Conservation (phyloP, 306 rosid genomes). For the Quercus rubra region DNA sequence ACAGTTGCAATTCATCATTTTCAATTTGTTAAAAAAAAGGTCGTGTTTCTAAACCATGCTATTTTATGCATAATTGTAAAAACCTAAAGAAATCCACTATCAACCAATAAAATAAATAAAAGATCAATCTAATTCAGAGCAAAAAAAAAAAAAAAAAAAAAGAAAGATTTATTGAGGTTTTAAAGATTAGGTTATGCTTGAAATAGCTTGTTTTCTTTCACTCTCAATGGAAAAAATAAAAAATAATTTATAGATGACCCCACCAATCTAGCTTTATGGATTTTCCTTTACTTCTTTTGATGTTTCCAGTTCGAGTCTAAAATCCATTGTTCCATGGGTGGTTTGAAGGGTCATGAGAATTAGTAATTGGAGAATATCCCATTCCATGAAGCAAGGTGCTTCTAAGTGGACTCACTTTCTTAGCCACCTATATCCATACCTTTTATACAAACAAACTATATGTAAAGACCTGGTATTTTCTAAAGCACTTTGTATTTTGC, state of each 20-base stretch:
- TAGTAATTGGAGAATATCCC: slow-evolving; percentile 35
- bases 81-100: too few species aligned
- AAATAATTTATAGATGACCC: slow-evolving; percentile 21
- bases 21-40: too few species aligned
- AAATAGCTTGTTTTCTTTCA: neutral
- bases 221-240: neutral
- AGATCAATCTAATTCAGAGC: too few species aligned
- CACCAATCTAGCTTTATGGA: slow-evolving; percentile 12
- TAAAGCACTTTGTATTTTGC: slow-evolving; percentile 38
- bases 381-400: slow-evolving; percentile 38
- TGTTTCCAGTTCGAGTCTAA: neutral
- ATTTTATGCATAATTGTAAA: too few species aligned
- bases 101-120: too few species aligned
- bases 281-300: neutral
- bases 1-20: too few species aligned
- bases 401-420: slow-evolving; percentile 53
- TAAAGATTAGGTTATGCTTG: neutral
- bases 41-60: too few species aligned
- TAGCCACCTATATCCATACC: slow-evolving; percentile 34
- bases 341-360: slow-evolving; percentile 23
- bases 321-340: slow-evolving; percentile 11
- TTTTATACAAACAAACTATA: slow-evolving; percentile 16
- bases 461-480: slow-evolving; percentile 29
- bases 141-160: too few species aligned
- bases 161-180: too few species aligned